Percentiles rank a stretch among this genome's conserved stretches.
These are phyloP conservation scores for Oryza meridionalis DNA, from an alignment of 176 grass and related monocot species.

Conservation along the genomic window DNA sequence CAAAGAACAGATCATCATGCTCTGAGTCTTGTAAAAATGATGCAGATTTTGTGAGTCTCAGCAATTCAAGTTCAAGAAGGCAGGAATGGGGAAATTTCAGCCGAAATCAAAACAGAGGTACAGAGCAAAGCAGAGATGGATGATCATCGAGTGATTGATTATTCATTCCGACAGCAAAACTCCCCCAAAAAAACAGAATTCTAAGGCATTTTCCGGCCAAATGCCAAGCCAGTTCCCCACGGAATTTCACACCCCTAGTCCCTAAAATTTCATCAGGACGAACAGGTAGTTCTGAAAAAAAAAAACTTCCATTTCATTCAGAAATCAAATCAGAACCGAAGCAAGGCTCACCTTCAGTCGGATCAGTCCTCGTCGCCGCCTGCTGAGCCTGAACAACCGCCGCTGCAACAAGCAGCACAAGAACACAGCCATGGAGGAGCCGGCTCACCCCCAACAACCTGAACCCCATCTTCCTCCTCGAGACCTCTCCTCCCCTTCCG, in stretches of 20 bases:
- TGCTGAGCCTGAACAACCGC: conserved; percentile 42
- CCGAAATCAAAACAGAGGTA: too few species aligned
- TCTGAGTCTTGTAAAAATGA: too few species aligned
- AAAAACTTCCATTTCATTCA: neutral
- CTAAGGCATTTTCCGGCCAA: neutral
- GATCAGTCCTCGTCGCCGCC: conserved; percentile 36
- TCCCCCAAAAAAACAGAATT: too few species aligned
- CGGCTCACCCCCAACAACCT: neutral
- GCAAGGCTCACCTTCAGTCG: conserved; percentile 50
- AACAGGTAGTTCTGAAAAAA: neutral
- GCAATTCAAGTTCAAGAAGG: neutral
- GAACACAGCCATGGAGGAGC: conserved; percentile 22
- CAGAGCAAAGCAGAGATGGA: too few species aligned
- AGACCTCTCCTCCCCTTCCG: neutral
- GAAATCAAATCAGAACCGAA: neutral
- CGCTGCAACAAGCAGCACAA: conserved; percentile 13
- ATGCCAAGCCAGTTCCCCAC: neutral
- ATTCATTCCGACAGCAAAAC: neutral
- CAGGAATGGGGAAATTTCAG: neutral
- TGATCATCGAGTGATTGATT: too few species aligned
- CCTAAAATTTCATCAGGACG: neutral
- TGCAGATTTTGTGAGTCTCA: too few species aligned
- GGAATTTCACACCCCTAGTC: neutral
- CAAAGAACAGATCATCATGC: neutral
- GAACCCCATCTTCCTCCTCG: neutral